phyloP scores from a whole-genome alignment of 1,284 basidiomycete species.

The Leccinum glutinopallens region DNA sequence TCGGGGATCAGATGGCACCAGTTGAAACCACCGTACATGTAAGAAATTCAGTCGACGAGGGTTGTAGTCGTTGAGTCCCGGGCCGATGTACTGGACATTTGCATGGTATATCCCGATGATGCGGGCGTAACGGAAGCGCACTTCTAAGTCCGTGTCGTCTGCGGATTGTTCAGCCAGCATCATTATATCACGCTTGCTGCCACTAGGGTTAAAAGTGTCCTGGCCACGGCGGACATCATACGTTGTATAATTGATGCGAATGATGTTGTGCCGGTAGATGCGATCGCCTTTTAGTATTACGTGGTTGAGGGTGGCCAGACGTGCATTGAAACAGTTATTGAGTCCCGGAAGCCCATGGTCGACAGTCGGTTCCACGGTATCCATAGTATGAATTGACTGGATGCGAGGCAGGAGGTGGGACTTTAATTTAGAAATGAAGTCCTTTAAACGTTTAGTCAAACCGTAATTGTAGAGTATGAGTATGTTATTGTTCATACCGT shows the following conservation, averaged over 20 bases:
- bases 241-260: not conserved
- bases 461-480: not conserved
- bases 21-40: too few relatives aligned
- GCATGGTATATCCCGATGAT: too few relatives aligned
- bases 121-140: too few relatives aligned
- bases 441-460: not conserved
- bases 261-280: not conserved
- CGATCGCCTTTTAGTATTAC: not conserved
- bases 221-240: not conserved
- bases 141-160: too few relatives aligned
- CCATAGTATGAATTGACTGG: not conserved
- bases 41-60: too few relatives aligned
- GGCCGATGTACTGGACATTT: too few relatives aligned
- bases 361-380: not conserved
- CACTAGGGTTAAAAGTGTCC: not conserved
- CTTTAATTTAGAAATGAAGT: not conserved
- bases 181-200: too few relatives aligned
- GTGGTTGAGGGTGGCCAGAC: not conserved
- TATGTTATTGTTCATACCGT: too few relatives aligned
- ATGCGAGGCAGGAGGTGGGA: not conserved
- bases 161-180: too few relatives aligned
- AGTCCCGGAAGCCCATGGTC: not conserved
- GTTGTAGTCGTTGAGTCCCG: too few relatives aligned
- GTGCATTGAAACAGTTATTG: too few relatives aligned
- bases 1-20: too few relatives aligned